phyloP scores from a whole-genome alignment of 495 filamentous ascomycete genomes.

The Aspergillus panamensis region DNA sequence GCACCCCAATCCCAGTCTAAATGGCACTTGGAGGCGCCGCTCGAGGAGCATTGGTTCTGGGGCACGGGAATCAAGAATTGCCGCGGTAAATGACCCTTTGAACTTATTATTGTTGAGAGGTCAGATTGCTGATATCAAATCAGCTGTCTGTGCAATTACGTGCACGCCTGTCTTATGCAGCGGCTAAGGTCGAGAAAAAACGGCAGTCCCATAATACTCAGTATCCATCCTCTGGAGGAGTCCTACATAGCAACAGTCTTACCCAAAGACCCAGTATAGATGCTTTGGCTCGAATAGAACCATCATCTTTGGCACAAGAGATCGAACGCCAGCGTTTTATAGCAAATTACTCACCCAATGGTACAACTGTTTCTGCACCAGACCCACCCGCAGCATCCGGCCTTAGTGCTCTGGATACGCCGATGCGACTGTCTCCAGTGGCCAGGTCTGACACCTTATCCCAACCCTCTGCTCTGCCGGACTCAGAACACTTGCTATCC shows the following conservation, averaged over 20 bases:
- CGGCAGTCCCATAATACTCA: slow-evolving; percentile 68
- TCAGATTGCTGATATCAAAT: slow-evolving; percentile 22
- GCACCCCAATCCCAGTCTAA: slow-evolving; percentile 23
- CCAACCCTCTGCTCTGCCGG: slow-evolving; percentile 20
- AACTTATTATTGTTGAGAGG: not conserved
- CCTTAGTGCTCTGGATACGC: not conserved
- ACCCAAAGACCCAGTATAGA: slow-evolving; percentile 3
- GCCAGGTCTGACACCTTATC: slow-evolving; percentile 14
- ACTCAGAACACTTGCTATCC: slow-evolving; percentile 8
- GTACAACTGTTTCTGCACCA: slow-evolving; percentile 23
- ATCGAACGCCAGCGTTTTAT: slow-evolving; percentile 7
- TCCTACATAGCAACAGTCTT: slow-evolving; percentile 52
- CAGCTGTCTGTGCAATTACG: slow-evolving; percentile 75
- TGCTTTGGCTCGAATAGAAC: slow-evolving; percentile 1
- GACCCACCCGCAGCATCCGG: slow-evolving; percentile 13
- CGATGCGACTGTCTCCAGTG: slow-evolving; percentile 14
- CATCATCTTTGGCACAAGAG: slow-evolving; percentile 2
- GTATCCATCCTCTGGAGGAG: slow-evolving; percentile 61
- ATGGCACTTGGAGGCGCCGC: slow-evolving; percentile 40
- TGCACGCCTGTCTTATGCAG: slow-evolving; percentile 79
- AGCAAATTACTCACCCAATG: slow-evolving; percentile 19
- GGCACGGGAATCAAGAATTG: slow-evolving; percentile 61
- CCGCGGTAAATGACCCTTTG: slow-evolving; percentile 56
- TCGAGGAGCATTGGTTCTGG: slow-evolving; percentile 66
- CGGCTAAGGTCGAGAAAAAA: slow-evolving; percentile 84